Conservation (phyloP, 768 basidiomycete species). For the Russula griseocarnosa region DNA sequence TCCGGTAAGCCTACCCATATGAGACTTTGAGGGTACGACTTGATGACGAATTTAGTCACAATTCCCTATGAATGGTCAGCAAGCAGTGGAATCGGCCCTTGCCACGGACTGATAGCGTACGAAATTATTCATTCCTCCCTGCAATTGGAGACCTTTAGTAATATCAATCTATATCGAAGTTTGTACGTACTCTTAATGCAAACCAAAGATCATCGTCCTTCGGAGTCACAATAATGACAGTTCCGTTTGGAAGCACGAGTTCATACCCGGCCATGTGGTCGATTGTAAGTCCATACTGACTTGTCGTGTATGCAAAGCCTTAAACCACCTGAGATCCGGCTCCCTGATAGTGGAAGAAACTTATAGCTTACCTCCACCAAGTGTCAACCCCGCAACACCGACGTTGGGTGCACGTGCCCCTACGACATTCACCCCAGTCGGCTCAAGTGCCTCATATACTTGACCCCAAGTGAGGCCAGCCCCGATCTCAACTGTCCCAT, state of each 20-base stretch:
- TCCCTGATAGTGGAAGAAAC: not conserved
- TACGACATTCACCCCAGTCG: not conserved
- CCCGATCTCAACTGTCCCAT: constrained; percentile 4
- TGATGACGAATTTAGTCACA: constrained; percentile 24
- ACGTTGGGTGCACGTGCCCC: not conserved
- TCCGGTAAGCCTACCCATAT: constrained; percentile 26
- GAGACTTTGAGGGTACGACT: constrained; percentile 29
- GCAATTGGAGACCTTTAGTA: not conserved
- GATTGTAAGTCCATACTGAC: constrained; percentile 35
- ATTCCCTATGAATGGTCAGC: constrained; percentile 8
- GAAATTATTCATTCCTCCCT: constrained; percentile 26
- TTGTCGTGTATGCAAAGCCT: constrained; percentile 36
- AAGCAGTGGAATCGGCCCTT: not conserved
- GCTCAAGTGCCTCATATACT: not conserved
- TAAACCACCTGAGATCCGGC: constrained; percentile 2
- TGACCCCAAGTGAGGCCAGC: not conserved
- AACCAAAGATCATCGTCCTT: constrained; percentile 12
- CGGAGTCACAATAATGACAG: not conserved
- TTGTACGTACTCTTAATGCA: constrained; percentile 7
- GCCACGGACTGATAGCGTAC: not conserved
- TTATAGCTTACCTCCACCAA: constrained; percentile 28
- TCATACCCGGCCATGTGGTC: constrained; percentile 34
- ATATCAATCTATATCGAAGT: not conserved
- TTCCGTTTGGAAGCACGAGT: constrained; percentile 34
- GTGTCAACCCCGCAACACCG: not conserved